Percentiles rank a stretch among this genome's conserved stretches.
Evolutionary conservation across 2,329 filamentous ascomycete species (phyloP).

Genomic region (Nothopassalora personata): DNA sequence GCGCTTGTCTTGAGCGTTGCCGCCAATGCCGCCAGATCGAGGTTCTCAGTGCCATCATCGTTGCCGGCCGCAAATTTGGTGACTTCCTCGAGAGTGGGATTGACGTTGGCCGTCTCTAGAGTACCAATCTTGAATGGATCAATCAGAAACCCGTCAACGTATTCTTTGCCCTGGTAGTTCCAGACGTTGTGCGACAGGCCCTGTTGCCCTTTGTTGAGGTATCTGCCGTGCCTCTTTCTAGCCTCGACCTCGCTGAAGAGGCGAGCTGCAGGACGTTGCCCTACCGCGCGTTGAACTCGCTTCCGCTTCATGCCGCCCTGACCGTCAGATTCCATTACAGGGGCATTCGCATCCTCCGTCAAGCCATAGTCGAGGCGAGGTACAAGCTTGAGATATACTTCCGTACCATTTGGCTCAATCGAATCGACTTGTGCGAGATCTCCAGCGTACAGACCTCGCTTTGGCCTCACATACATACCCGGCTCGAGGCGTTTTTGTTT

Average conservation of each 20-base stretch:
- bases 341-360: slow-evolving; percentile 67
- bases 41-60: slow-evolving; percentile 87
- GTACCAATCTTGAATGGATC: slow-evolving; percentile 90
- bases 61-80: slow-evolving; percentile 85
- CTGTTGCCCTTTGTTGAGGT: slow-evolving; percentile 43
- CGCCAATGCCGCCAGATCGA: slow-evolving; percentile 86
- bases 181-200: slow-evolving; percentile 62
- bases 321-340: slow-evolving; percentile 29
- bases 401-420: slow-evolving; percentile 86
- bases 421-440: slow-evolving; percentile 90
- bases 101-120: slow-evolving; percentile 81
- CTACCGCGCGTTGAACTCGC: slow-evolving; percentile 43
- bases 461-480: slow-evolving; percentile 79
- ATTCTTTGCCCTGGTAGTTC: slow-evolving; percentile 82
- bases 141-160: slow-evolving; percentile 86
- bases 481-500: slow-evolving; percentile 81
- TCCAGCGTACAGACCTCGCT: slow-evolving; percentile 73
- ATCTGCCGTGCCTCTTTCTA: slow-evolving; percentile 73
- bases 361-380: slow-evolving; percentile 88
- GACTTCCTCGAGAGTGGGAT: slow-evolving; percentile 88
- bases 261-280: slow-evolving; percentile 74
- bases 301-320: slow-evolving; percentile 65
- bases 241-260: slow-evolving; percentile 92
- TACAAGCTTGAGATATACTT: slow-evolving; percentile 80
- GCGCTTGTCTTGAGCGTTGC: slow-evolving; percentile 83